Evolutionary conservation across 768 basidiomycete species (phyloP), one percentile per base, ranked within the genome.

Genomic region (Lentinula sp.): DNA sequence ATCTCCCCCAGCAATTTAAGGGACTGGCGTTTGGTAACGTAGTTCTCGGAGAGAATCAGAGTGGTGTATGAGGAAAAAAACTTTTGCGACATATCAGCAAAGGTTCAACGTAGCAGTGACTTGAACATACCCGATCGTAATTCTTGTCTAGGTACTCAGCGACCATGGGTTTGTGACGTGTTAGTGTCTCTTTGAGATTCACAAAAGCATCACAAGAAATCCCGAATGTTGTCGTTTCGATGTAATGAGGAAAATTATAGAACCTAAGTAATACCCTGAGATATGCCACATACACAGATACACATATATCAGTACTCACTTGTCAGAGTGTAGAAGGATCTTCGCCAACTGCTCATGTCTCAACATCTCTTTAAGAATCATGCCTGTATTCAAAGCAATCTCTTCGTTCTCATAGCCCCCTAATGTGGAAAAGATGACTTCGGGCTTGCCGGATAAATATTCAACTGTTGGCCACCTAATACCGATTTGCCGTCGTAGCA

Each of bases 11-110:
- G 85, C 5, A 98, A 85, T 75, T 99, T 99, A 67, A 99, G 85
- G 1, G 95, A 98, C 73, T 99, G 97, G 15, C 97, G 91, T 74
- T 98, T 98, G n/a, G 97, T 99, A 61, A 99, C 97, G 71, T 98
- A 98, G 80, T 98, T 98, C 69, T 80, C 83, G 18, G 96, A 98
- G 42, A 93, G 80, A 64, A 98, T 90, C 63, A 99, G 88, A 16
- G 89, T 89, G 15, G 92, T 92, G 77, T 95, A 98, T 57, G 94
- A 93, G 34, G 85, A 83, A 80, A 99, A 99, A 81, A 98, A 99
- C 94, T 97, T 67, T 53, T 62, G 59, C 45, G 52, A 55, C 40
- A 28, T 8, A 34, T 34, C 53, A 55, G 35, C 11, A 21, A 13
- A 49, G 34, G 28, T 42, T 13, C 16, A 59, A 52, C 34, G 40